Conservation (phyloP, 2,329 filamentous ascomycete genomes). For the Endoconidiophora polonica region DNA sequence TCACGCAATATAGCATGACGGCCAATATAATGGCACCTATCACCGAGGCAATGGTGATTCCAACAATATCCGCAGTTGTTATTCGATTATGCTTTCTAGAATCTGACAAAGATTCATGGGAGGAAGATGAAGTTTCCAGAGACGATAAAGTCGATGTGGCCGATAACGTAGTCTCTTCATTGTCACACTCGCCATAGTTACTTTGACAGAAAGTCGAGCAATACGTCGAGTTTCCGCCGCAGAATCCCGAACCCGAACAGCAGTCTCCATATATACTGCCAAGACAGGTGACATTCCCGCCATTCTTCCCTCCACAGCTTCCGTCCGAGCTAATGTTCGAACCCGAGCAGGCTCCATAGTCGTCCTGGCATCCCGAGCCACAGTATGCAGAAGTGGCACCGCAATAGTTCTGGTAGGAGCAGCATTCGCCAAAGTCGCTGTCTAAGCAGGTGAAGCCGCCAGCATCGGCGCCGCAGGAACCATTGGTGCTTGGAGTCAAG, state of each 20-base stretch:
- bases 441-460: constrained; percentile 1
- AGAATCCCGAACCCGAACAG: constrained; percentile 16
- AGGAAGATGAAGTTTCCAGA: no score
- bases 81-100: no score
- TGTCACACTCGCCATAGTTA: constrained; percentile 14
- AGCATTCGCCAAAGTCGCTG: constrained; percentile 18
- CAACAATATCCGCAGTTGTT: no score
- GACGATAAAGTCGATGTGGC: background rate
- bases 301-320: constrained; percentile 18
- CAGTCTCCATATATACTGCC: constrained; percentile 20
- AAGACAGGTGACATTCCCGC: constrained; percentile 19
- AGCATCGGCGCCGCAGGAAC: constrained; percentile 4
- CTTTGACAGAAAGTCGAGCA: constrained; percentile 14
- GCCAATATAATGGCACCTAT: no score
- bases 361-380: constrained; percentile 22
- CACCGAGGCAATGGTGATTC: no score
- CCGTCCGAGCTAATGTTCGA: constrained; percentile 17
- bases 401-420: constrained; percentile 15
- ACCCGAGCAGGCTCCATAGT: constrained; percentile 18
- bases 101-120: no score
- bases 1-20: no score
- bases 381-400: constrained; percentile 14
- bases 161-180: constrained; percentile 4
- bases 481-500: background rate
- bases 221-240: constrained; percentile 13